Evolutionary conservation across 1,284 basidiomycete genomes (phyloP).

Genomic region (Trichosporon sp.): DNA sequence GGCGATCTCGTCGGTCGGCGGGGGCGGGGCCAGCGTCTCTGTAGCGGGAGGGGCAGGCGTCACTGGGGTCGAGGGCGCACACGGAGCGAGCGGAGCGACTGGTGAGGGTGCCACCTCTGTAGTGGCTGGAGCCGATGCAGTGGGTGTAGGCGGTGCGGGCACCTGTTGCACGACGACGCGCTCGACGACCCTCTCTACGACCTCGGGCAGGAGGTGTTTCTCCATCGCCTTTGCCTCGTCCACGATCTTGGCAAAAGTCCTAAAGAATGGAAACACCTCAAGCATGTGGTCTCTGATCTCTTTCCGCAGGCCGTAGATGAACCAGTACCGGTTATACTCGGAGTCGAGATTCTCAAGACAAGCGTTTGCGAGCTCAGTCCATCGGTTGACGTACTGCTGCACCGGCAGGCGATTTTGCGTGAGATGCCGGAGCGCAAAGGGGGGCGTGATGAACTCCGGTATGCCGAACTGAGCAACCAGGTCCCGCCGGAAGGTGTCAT

Average conservation of each 20-base stretch:
- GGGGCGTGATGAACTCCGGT: background rate
- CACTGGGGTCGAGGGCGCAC: background rate
- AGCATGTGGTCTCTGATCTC: constrained; percentile 10
- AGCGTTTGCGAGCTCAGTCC: background rate
- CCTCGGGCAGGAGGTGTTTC: background rate
- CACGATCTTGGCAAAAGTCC: constrained; percentile 10
- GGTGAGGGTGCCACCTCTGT: background rate
- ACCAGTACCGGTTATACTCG: constrained; percentile 12
- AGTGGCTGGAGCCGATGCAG: background rate
- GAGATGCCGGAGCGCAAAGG: background rate
- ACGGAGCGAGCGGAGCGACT: background rate
- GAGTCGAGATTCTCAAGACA: background rate
- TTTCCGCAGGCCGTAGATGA: background rate
- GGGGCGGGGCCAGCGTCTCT: background rate
- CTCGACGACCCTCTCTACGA: background rate
- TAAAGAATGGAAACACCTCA: constrained; percentile 1
- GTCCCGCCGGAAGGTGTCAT: constrained; percentile 8
- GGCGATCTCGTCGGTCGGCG: background rate
- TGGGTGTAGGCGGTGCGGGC: background rate
- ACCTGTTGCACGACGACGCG: background rate
- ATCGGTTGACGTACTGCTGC: constrained; percentile 7
- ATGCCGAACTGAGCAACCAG: constrained; percentile 1
- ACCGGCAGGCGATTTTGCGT: constrained; percentile 6
- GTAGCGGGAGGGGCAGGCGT: background rate
- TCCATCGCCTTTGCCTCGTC: constrained; percentile 1